These are phyloP conservation scores for Penicillium flavigenum DNA, from an alignment of 495 filamentous ascomycete genomes.

Conservation along the genomic window DNA sequence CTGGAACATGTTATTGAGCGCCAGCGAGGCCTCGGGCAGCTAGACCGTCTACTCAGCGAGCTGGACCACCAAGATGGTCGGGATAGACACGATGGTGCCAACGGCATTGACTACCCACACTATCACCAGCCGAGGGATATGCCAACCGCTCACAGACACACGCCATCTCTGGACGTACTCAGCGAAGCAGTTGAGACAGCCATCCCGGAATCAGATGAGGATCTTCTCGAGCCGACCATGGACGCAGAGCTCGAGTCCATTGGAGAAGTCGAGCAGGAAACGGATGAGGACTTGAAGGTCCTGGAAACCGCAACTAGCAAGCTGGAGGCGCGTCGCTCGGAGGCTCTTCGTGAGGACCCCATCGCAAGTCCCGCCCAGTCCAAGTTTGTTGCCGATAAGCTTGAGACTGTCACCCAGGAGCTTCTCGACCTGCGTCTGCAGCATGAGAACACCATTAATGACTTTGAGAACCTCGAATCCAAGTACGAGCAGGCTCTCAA, in stretches of 20 bases:
- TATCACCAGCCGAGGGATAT: slow-evolving; percentile 19
- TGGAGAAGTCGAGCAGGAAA: slow-evolving; percentile 16
- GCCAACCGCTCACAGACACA: slow-evolving; percentile 32
- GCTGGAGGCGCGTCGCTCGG: slow-evolving; percentile 26
- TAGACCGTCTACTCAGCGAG: slow-evolving; percentile 89
- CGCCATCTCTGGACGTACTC: slow-evolving; percentile 46
- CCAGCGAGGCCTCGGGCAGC: slow-evolving; percentile 89
- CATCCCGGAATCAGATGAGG: slow-evolving; percentile 57
- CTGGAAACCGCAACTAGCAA: slow-evolving; percentile 35
- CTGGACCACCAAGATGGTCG: slow-evolving; percentile 71
- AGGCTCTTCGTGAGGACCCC: slow-evolving; percentile 25
- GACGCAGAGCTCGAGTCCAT: slow-evolving; percentile 43
- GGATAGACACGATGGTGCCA: slow-evolving; percentile 35
- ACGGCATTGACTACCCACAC: slow-evolving; percentile 24
- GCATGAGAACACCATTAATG: slow-evolving; percentile 79
- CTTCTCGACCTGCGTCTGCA: slow-evolving; percentile 86
- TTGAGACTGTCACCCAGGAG: slow-evolving; percentile 89
- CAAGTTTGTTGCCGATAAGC: slow-evolving; percentile 85
- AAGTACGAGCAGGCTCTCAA: slow-evolving; percentile 91
- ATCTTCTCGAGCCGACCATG: slow-evolving; percentile 50
- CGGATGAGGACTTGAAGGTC: slow-evolving; percentile 32
- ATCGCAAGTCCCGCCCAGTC: slow-evolving; percentile 74
- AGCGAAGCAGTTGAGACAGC: slow-evolving; percentile 52
- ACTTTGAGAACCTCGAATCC: slow-evolving; percentile 76
- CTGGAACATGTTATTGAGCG: slow-evolving; percentile 94